Evolutionary conservation across 768 basidiomycete genomes (phyloP).

Genomic region (Phlegmacium glaucopus): DNA sequence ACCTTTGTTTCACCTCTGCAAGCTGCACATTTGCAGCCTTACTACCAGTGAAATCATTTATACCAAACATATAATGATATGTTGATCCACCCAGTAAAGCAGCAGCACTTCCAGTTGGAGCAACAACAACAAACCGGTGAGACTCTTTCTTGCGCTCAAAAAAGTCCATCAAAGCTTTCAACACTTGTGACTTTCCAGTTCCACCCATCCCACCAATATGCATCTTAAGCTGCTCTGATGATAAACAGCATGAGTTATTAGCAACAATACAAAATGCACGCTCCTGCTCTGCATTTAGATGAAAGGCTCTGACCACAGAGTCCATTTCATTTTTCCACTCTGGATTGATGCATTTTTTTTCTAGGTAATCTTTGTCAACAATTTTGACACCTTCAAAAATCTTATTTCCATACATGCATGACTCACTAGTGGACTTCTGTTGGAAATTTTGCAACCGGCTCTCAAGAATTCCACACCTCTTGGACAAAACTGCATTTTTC

Average conservation of each 20-base stretch:
- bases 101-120: slow-evolving; percentile 24
- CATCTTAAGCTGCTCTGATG: slow-evolving; percentile 23
- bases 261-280: slow-evolving; percentile 28
- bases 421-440: no score
- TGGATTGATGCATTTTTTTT: no score
- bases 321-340: no score
- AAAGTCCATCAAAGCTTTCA: slow-evolving; percentile 22
- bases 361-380: no score
- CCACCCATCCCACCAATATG: slow-evolving; percentile 34
- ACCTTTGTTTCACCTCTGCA: slow-evolving; percentile 10
- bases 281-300: slow-evolving; percentile 26
- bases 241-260: slow-evolving; percentile 17
- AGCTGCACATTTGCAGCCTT: no score
- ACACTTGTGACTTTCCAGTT: slow-evolving; percentile 30
- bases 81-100: slow-evolving; percentile 21
- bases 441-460: no score
- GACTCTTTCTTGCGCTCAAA: slow-evolving; percentile 13
- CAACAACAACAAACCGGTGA: slow-evolving; percentile 15
- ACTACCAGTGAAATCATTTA: background rate
- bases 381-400: no score
- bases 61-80: slow-evolving; percentile 18
- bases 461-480: no score
- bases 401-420: no score
- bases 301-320: slow-evolving; percentile 5
- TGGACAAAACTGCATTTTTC: no score